Base-by-base conservation (phyloP, 345 rosid species). In the Citrus medica region DNA sequence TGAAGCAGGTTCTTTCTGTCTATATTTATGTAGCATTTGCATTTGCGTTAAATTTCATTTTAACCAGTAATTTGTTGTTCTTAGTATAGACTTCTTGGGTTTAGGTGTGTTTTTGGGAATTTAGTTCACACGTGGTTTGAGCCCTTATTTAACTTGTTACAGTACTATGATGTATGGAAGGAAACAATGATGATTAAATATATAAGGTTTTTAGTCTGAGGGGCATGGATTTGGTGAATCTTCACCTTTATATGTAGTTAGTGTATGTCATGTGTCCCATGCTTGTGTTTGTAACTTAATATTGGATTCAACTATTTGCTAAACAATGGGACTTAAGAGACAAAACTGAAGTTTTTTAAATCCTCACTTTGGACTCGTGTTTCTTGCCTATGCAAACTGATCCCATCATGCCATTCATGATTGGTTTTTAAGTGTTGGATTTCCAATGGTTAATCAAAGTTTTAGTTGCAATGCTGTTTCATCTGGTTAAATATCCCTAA, bases 1-100 rank as follows among this genome's bases (percentile, higher is more conserved):
- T 89, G 14, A 46, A 10, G 67, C 84, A 92, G 91, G 94, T 92
- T 64, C 12, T 64, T 9, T 28, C 38, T 64, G 16, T 28, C 16
- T 62, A 28, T 62, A 62, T 68, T 63, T 2, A 38, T 73, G 76
- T 69, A 24, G 14, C 22, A 40, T 35, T 67, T 7, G 30, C 3
- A 53, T 16, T 33, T 30, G 6, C 5, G 1, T 35, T 35, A 6
- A 35, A 35, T 35, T 35, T 6, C 37, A 35, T 35, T 35, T 35
- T 35, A 35, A 35, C 7, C 5, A 35, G 37, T 35, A 35, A 35
- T 35, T 35, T 35, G 0, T 1, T 35, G 37, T 35, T 5, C 37
- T 35, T 1, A 35, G 0, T 35, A 35, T 35, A 5, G 37, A 35
- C 37, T 35, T 35, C 37, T 30, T 30, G 4, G 32, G 32, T 30